A percentile compares a stretch with the other conserved stretches of the same genome.
Evolutionary conservation across 495 filamentous ascomycete species (phyloP).

Genomic region (Cercophora newfieldiana): DNA sequence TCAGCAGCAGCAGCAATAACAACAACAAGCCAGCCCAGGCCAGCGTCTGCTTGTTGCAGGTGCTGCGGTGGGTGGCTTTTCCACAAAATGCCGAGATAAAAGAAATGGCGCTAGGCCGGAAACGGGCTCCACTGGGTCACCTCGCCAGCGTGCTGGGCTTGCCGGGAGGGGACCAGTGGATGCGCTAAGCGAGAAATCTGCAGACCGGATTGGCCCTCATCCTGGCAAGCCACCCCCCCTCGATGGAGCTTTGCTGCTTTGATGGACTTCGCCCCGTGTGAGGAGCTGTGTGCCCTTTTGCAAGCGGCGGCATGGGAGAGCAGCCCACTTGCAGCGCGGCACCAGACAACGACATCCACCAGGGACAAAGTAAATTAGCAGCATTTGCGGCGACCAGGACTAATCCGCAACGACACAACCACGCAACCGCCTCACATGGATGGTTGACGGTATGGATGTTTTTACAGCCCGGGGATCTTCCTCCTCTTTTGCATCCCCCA

Average conservation of each 20-base stretch:
- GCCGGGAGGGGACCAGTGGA: conserved; percentile 4
- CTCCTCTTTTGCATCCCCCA: conserved; percentile 18
- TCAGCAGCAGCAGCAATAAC: too few relatives aligned
- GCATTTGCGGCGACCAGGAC: conserved; percentile 38
- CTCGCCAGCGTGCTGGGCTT: conserved; percentile 12
- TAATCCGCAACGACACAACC: conserved; percentile 32
- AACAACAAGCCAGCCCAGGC: background rate
- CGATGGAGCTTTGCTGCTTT: conserved; percentile 5
- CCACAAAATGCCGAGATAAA: conserved; percentile 8
- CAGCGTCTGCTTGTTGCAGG: background rate
- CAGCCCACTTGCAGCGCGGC: conserved; percentile 30
- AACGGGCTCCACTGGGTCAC: conserved; percentile 14
- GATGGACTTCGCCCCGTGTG: conserved; percentile 1
- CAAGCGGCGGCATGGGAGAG: conserved; percentile 23
- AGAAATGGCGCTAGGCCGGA: background rate
- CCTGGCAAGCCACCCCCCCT: background rate
- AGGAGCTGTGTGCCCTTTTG: background rate
- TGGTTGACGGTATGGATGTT: conserved; percentile 32
- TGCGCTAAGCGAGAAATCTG: conserved; percentile 13
- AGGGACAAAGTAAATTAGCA: conserved; percentile 41
- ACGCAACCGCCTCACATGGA: conserved; percentile 39
- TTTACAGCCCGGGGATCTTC: conserved; percentile 29
- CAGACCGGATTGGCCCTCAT: conserved; percentile 11
- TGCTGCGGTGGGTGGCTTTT: background rate
- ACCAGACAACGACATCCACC: conserved; percentile 41